A percentile compares a stretch with the other conserved stretches of the same genome.
Conservation (phyloP, 2,329 filamentous ascomycete genomes). For the Ceratocystis destructans region DNA sequence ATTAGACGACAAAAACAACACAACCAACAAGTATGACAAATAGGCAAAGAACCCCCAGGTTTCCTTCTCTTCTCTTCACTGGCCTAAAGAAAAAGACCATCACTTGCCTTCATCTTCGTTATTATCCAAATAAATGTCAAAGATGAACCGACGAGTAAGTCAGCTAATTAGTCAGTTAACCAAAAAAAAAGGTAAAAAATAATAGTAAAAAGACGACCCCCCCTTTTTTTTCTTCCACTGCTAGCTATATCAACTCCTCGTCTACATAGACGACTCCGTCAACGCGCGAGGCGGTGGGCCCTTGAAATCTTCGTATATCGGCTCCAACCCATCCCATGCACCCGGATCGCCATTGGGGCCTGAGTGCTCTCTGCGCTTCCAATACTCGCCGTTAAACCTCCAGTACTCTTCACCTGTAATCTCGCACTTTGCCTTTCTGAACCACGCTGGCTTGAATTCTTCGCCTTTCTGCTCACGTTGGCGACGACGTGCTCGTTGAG, state of each 20-base stretch:
- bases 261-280: slow-evolving; percentile 16
- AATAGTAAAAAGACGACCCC: not conserved
- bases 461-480: slow-evolving; percentile 64
- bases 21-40: not conserved
- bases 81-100: not conserved
- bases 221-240: not conserved
- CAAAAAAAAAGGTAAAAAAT: slow-evolving; percentile 2
- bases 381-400: slow-evolving; percentile 81
- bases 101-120: not conserved
- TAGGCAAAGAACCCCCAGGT: not conserved
- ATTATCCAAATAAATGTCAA: not conserved
- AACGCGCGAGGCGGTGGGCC: slow-evolving; percentile 12
- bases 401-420: slow-evolving; percentile 82
- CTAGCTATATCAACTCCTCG: not conserved
- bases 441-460: slow-evolving; percentile 77
- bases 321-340: slow-evolving; percentile 60
- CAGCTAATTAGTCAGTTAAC: not conserved
- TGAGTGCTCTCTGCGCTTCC: slow-evolving; percentile 57
- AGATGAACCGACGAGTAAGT: not conserved
- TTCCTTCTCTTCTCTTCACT: not conserved
- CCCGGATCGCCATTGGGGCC: slow-evolving; percentile 41
- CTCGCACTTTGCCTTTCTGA: slow-evolving; percentile 56
- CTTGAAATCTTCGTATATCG: slow-evolving; percentile 45
- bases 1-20: not conserved
- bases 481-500: slow-evolving; percentile 63